phyloP scores from a whole-genome alignment of 2,329 filamentous ascomycete species.

The Apiospora koreana region DNA sequence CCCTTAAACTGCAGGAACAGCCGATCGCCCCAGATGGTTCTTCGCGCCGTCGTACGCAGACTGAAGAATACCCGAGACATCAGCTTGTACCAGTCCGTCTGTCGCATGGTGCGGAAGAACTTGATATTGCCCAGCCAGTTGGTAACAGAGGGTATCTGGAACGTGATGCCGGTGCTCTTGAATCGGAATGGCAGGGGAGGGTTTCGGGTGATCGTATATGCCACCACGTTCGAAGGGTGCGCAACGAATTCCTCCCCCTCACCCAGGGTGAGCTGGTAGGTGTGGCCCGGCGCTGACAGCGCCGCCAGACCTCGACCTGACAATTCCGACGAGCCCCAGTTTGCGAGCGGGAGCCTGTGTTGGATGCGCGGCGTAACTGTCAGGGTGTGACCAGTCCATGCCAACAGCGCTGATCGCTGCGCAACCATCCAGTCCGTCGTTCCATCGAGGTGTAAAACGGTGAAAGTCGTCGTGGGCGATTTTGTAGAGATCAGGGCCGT shows the following conservation, averaged over 20 bases:
- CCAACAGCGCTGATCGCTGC: conserved; percentile 84
- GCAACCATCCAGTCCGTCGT: conserved; percentile 94
- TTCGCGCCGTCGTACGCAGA: conserved; percentile 73
- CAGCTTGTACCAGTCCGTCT: conserved; percentile 72
- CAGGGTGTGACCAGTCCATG: conserved; percentile 93
- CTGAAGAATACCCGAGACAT: conserved; percentile 65
- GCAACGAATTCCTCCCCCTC: conserved; percentile 88
- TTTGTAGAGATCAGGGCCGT: conserved; percentile 88
- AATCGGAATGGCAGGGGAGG: conserved; percentile 85
- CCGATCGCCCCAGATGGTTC: conserved; percentile 91
- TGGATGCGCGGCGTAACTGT: conserved; percentile 75
- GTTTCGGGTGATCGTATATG: conserved; percentile 76
- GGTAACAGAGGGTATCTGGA: conserved; percentile 76
- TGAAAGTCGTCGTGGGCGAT: conserved; percentile 82
- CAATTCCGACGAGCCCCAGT: conserved; percentile 89
- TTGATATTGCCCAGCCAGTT: conserved; percentile 67
- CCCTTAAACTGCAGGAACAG: conserved; percentile 90
- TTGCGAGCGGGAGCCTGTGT: conserved; percentile 71
- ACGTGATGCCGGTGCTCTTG: conserved; percentile 71
- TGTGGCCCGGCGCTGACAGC: conserved; percentile 81
- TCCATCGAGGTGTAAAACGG: conserved; percentile 86
- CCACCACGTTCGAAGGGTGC: conserved; percentile 88
- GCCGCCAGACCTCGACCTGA: conserved; percentile 87
- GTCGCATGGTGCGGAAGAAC: conserved; percentile 72
- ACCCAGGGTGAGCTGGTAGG: conserved; percentile 81